Evolutionary conservation across 2,329 filamentous ascomycete genomes (phyloP).

Genomic region (Pseudogymnoascus sp.): DNA sequence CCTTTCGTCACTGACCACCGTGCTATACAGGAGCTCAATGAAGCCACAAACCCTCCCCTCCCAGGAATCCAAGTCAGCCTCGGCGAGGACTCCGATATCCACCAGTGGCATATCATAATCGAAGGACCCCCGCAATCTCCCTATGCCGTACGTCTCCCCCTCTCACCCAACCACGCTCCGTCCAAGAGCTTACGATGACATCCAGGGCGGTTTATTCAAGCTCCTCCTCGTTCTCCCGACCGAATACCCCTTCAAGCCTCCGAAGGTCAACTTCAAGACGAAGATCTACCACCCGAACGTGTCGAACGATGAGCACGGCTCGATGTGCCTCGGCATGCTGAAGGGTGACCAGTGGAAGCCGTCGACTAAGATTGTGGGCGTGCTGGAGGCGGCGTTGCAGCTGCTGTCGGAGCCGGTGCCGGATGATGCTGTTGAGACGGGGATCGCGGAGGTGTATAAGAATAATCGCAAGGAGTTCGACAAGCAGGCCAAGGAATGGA

Average conservation of each 20-base stretch:
- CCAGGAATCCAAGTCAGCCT: slow-evolving; percentile 47
- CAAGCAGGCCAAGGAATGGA: slow-evolving; percentile 59
- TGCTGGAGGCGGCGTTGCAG: slow-evolving; percentile 55
- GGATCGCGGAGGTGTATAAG: slow-evolving; percentile 61
- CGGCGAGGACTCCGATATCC: slow-evolving; percentile 54
- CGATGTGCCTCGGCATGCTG: slow-evolving; percentile 66
- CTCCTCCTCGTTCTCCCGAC: slow-evolving; percentile 57
- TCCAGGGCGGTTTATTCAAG: slow-evolving; percentile 54
- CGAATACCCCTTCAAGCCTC: slow-evolving; percentile 68
- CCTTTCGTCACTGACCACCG: slow-evolving; percentile 9
- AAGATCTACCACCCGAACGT: slow-evolving; percentile 73
- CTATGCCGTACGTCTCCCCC: slow-evolving; percentile 46
- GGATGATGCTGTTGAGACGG: slow-evolving; percentile 62
- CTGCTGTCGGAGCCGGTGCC: slow-evolving; percentile 59
- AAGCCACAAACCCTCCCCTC: slow-evolving; percentile 46
- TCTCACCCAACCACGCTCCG: background rate
- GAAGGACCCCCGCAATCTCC: slow-evolving; percentile 55
- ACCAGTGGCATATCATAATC: slow-evolving; percentile 59
- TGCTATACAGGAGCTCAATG: slow-evolving; percentile 46
- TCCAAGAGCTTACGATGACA: background rate
- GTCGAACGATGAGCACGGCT: slow-evolving; percentile 63
- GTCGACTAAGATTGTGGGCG: slow-evolving; percentile 55
- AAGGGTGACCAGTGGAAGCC: slow-evolving; percentile 67
- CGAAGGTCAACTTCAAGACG: slow-evolving; percentile 58
- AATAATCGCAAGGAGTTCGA: slow-evolving; percentile 53